phyloP scores from a whole-genome alignment of 2,329 filamentous ascomycete species.

The Phaeosphaeriaceae sp. region DNA sequence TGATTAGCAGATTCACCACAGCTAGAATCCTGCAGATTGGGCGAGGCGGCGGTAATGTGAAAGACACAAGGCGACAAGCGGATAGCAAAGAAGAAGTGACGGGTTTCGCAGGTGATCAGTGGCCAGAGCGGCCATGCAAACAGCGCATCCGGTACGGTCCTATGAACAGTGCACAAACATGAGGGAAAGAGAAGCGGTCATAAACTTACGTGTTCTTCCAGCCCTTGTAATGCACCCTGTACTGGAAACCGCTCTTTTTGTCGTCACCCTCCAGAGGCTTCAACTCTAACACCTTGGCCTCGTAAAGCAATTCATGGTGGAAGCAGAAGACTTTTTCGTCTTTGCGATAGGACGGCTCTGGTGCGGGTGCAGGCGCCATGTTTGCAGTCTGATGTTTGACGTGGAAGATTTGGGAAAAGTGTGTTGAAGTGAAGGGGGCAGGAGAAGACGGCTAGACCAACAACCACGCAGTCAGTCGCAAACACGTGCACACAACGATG shows the following conservation, averaged over 20 bases:
- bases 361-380: constrained; percentile 62
- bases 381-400: constrained; percentile 8
- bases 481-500: constrained; percentile 8
- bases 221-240: constrained; percentile 97
- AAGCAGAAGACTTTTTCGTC: constrained; percentile 97
- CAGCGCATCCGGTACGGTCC: background rate
- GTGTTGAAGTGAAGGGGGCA: constrained; percentile 18
- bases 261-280: constrained; percentile 67
- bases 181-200: background rate
- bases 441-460: constrained; percentile 15
- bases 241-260: constrained; percentile 79
- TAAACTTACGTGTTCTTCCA: constrained; percentile 91
- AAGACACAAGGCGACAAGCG: background rate
- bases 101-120: background rate
- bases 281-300: constrained; percentile 91
- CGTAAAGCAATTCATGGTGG: constrained; percentile 95
- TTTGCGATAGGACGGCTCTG: constrained; percentile 65
- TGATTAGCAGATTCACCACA: constrained; percentile 18
- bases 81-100: background rate
- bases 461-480: constrained; percentile 24
- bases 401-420: constrained; percentile 13
- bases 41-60: background rate
- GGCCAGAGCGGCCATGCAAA: background rate
- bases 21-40: background rate
- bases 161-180: constrained; percentile 11